Base-by-base conservation (phyloP, 192 early-diverging fungal genomes). In the Umbelopsis ramanniana region DNA sequence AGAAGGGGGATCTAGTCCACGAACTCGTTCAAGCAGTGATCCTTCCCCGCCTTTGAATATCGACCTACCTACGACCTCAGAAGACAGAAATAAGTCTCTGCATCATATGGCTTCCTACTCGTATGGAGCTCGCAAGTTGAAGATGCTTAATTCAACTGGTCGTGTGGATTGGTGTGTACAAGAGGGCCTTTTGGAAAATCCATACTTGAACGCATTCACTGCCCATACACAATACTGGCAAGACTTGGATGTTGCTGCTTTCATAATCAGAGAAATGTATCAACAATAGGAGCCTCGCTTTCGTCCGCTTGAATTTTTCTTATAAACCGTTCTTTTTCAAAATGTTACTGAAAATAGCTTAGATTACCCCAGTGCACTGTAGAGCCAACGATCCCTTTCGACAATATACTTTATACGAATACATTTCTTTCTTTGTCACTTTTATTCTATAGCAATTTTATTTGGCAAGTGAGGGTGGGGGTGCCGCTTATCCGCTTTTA, bases 221-320 rank as follows among this genome's bases (percentile, higher is more conserved):
- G 86, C 81, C 4, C 90, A 92, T 76, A 88, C 91, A 79, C 83
- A 82, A 29, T 92, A 92, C 71, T 92, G 90, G 90, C 71, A 74
- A 33, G 82, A 83, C 74, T 38, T 77, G 10, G 79, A 81, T 71
- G 75, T 81, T 4, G 74, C 79, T 0, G 79, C 74, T n/a, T 76
- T 81, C 46, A 17, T 81, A 21, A 48, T 81, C 15, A 69, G 47
- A 63, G 75, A 81, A 33, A 68, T 76, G 10, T 80, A 75, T 57
- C 52, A 37, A 35, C 40, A 70, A 14, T 70, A 54, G 53, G 37
- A 17, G 69, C 40, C 8, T 43, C 29, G 11, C 40, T 43, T 43
- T 12, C 40, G n/a, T n/a, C n/a, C n/a, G 11, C 40, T 43, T 29
- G 29, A 1, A 43, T 29, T 29, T 29, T 29, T 3, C 29, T 43